These are phyloP conservation scores for Leucaena leucocephala DNA, from an alignment of 306 rosid species.

Conservation along the genomic window DNA sequence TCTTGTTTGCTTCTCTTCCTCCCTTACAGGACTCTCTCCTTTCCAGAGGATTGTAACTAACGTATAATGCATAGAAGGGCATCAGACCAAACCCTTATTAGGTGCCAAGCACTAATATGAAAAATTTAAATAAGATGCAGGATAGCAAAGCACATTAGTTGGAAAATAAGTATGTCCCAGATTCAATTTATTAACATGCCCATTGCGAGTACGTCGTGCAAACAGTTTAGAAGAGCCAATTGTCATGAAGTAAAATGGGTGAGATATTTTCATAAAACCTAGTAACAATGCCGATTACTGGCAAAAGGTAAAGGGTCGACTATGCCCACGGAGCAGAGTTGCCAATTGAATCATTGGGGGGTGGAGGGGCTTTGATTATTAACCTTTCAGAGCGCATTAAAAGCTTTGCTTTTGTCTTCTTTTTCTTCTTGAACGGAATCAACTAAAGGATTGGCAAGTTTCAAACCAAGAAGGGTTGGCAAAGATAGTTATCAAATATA, in stretches of 20 bases:
- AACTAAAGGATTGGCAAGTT: neutral
- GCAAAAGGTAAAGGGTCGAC: neutral
- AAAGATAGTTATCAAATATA: neutral
- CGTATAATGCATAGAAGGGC: neutral
- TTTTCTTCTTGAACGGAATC: neutral
- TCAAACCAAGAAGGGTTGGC: neutral
- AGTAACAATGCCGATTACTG: neutral
- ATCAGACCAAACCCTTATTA: neutral
- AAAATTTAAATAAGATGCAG: neutral
- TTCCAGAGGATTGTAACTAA: constrained; percentile 84
- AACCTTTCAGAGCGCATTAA: neutral
- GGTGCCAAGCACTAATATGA: neutral
- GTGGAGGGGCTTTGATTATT: neutral
- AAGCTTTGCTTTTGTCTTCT: neutral
- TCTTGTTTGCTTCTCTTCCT: constrained; percentile 78
- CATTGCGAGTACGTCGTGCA: neutral
- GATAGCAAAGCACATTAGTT: neutral
- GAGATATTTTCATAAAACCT: neutral
- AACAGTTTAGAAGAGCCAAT: neutral
- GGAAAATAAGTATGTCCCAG: neutral
- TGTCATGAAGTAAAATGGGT: neutral
- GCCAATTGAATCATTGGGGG: neutral
- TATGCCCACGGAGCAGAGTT: neutral
- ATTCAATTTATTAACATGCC: neutral
- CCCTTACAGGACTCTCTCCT: constrained; percentile 86